Percentiles rank a stretch among this genome's conserved stretches.
Conservation (phyloP, 257 asterid species). For the Echites panduratus region DNA sequence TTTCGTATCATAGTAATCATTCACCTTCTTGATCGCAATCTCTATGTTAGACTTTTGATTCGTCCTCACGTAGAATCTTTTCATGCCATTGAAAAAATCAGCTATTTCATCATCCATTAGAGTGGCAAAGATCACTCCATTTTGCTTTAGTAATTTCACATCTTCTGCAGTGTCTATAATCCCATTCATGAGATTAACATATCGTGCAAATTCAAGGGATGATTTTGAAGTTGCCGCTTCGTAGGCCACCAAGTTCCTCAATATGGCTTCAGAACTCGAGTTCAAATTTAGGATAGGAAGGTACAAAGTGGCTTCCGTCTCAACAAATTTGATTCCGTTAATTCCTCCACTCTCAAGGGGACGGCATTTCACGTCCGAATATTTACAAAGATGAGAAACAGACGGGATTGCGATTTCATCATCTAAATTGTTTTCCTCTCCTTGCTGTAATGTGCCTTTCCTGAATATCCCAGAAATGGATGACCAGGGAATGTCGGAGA, state of each 20-base stretch:
- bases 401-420: conserved; percentile 28
- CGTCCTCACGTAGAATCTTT: conserved; percentile 22
- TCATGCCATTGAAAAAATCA: conserved; percentile 35
- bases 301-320: conserved; percentile 15
- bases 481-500: conserved; percentile 27
- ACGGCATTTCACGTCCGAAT: conserved; percentile 19
- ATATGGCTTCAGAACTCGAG: conserved; percentile 31
- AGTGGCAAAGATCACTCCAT: conserved; percentile 26
- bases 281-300: conserved; percentile 43
- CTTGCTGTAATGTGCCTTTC: conserved; percentile 4
- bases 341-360: conserved; percentile 18
- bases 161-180: conserved; percentile 33
- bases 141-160: conserved; percentile 34
- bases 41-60: conserved; percentile 26
- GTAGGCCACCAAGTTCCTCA: conserved; percentile 49
- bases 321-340: conserved; percentile 24
- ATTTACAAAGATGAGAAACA: conserved; percentile 15
- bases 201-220: conserved; percentile 34
- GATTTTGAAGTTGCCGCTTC: conserved; percentile 38
- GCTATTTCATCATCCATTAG: conserved; percentile 37
- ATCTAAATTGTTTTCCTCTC: conserved; percentile 5
- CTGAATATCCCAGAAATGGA: conserved; percentile 19
- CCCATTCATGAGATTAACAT: conserved; percentile 52
- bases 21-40: conserved; percentile 34
- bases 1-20: conserved; percentile 21